Evolutionary conservation across 179 eudicot species (phyloP).

Genomic region (Patellifolia procumbens): DNA sequence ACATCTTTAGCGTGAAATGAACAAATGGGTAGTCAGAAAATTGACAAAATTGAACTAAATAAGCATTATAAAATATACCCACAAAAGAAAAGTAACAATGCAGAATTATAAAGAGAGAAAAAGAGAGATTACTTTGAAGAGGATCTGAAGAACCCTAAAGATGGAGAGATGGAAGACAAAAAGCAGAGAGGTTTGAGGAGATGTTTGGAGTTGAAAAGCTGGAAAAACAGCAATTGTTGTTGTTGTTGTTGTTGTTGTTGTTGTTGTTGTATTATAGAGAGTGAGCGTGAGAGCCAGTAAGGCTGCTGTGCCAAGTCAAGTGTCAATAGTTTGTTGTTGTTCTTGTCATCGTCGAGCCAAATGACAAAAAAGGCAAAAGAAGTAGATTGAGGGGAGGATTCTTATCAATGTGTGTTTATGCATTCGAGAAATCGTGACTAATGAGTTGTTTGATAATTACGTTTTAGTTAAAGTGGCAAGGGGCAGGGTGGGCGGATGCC

Average conservation of each 20-base stretch:
- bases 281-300: background rate
- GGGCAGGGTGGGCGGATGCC: too few relatives aligned
- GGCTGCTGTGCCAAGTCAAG: background rate
- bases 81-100: too few relatives aligned
- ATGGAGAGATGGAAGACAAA: background rate
- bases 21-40: background rate
- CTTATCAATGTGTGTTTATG: too few relatives aligned
- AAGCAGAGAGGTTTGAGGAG: background rate
- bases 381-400: too few relatives aligned
- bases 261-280: background rate
- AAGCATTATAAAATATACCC: background rate
- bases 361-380: background rate
- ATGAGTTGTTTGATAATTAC: background rate
- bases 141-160: slow-evolving; percentile 19
- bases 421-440: too few relatives aligned
- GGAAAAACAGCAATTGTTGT: background rate
- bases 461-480: too few relatives aligned
- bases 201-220: background rate
- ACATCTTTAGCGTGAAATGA: slow-evolving; percentile 43
- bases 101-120: background rate
- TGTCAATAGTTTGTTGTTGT: background rate
- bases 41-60: background rate
- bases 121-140: background rate
- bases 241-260: background rate
- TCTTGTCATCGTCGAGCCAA: background rate